Evolutionary conservation across 1,284 basidiomycete genomes (phyloP).

Genomic region (Sphaerobolus stellatus): DNA sequence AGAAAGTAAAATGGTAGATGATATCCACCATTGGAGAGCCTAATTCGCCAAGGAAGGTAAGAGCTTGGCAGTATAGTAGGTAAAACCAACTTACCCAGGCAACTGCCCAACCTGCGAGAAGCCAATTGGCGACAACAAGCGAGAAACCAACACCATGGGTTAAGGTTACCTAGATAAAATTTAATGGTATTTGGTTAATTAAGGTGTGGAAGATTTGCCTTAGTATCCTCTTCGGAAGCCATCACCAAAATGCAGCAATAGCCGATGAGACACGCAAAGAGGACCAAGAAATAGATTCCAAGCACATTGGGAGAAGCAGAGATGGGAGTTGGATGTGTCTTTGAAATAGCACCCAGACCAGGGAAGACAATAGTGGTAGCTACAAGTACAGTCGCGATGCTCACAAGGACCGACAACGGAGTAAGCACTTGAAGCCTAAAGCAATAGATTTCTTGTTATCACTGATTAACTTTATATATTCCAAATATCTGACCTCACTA

Average conservation of each 20-base stretch:
- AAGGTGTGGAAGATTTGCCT: slow-evolving; percentile 42
- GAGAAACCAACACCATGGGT: slow-evolving; percentile 76
- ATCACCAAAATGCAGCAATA: slow-evolving; percentile 78
- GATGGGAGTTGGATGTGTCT: slow-evolving; percentile 65
- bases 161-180: slow-evolving; percentile 49
- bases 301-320: slow-evolving; percentile 68
- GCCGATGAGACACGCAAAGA: slow-evolving; percentile 69
- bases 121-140: slow-evolving; percentile 78
- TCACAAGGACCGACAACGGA: slow-evolving; percentile 73
- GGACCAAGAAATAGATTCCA: slow-evolving; percentile 60
- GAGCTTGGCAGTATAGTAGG: background rate
- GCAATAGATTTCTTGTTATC: background rate
- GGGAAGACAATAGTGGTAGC: slow-evolving; percentile 58
- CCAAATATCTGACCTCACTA: slow-evolving; percentile 44
- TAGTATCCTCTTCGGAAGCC: slow-evolving; percentile 75
- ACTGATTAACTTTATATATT: background rate
- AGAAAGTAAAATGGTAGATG: slow-evolving; percentile 61
- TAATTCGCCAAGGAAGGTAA: slow-evolving; percentile 22
- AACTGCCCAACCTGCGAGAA: slow-evolving; percentile 82
- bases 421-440: slow-evolving; percentile 72
- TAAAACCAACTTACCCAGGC: slow-evolving; percentile 57
- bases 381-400: slow-evolving; percentile 59
- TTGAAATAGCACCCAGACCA: slow-evolving; percentile 54
- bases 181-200: background rate
- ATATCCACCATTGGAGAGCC: slow-evolving; percentile 61